phyloP scores from a whole-genome alignment of 1,139 yeast species.

The Nadsonia starkeyi-henricii region DNA sequence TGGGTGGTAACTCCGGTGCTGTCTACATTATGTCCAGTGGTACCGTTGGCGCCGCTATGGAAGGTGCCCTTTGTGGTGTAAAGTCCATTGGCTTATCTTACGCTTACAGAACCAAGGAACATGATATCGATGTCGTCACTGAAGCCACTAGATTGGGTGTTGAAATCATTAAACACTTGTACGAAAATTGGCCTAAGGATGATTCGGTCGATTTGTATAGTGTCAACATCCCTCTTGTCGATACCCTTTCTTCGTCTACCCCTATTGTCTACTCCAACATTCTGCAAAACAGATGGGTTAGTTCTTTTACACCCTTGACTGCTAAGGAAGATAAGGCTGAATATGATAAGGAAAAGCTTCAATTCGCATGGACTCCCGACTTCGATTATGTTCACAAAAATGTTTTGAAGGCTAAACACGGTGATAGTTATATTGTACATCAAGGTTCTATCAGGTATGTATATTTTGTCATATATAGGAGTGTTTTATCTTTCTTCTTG shows the following conservation, averaged over 20 bases:
- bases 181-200: slow-evolving; percentile 38
- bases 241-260: slow-evolving; percentile 37
- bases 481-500: slow-evolving; percentile 1
- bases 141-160: slow-evolving; percentile 62
- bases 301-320: slow-evolving; percentile 32
- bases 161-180: slow-evolving; percentile 44
- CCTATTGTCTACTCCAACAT: slow-evolving; percentile 63
- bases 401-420: slow-evolving; percentile 35
- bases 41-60: slow-evolving; percentile 97
- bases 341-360: slow-evolving; percentile 14
- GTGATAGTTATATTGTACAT: slow-evolving; percentile 34
- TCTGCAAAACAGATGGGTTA: slow-evolving; percentile 64
- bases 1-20: slow-evolving; percentile 86
- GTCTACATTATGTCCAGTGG: slow-evolving; percentile 84
- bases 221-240: slow-evolving; percentile 67
- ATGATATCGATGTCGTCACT: slow-evolving; percentile 38
- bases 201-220: slow-evolving; percentile 51
- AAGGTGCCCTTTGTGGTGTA: slow-evolving; percentile 69
- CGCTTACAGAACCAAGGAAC: slow-evolving; percentile 49
- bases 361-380: slow-evolving; percentile 74
- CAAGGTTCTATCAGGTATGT: slow-evolving; percentile 26
- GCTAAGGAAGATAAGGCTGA: slow-evolving; percentile 3
- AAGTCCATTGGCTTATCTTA: slow-evolving; percentile 71
- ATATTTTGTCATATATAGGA: too few species aligned
- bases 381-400: slow-evolving; percentile 54